These are phyloP conservation scores for Suillus hirtellus DNA, from an alignment of 768 basidiomycete genomes.

Conservation along the genomic window DNA sequence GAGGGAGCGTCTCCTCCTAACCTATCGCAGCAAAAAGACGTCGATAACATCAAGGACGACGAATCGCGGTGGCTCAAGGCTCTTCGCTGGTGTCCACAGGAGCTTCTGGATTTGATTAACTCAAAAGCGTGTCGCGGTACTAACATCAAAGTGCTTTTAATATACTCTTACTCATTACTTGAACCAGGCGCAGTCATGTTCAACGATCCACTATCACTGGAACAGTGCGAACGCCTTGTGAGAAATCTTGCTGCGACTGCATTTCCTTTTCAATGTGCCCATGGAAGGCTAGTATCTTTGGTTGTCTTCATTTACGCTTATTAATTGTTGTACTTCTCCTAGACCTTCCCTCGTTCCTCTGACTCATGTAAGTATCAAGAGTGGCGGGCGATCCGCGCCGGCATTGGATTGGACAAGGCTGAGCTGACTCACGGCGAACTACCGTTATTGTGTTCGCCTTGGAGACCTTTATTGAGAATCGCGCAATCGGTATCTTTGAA, in stretches of 20 bases:
- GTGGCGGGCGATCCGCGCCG: slow-evolving; percentile 14
- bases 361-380: slow-evolving; percentile 28
- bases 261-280: slow-evolving; percentile 95
- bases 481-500: background rate
- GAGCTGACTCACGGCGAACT: background rate
- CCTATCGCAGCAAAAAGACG: slow-evolving; percentile 15
- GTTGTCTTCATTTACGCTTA: background rate
- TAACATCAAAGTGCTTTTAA: slow-evolving; percentile 14
- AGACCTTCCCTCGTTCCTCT: slow-evolving; percentile 62
- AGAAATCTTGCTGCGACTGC: slow-evolving; percentile 64
- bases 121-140: slow-evolving; percentile 94
- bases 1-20: slow-evolving; percentile 36
- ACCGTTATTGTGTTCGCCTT: background rate
- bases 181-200: slow-evolving; percentile 93
- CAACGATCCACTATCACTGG: slow-evolving; percentile 71
- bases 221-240: slow-evolving; percentile 74
- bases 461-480: background rate
- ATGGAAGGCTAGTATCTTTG: slow-evolving; percentile 66
- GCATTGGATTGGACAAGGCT: slow-evolving; percentile 27
- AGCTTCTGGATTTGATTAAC: slow-evolving; percentile 81
- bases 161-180: slow-evolving; percentile 8
- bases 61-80: slow-evolving; percentile 62
- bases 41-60: slow-evolving; percentile 17
- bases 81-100: slow-evolving; percentile 80
- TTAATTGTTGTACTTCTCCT: slow-evolving; percentile 9